These are phyloP conservation scores for Echites panduratus DNA, from an alignment of 257 asterid genomes.

Conservation along the genomic window DNA sequence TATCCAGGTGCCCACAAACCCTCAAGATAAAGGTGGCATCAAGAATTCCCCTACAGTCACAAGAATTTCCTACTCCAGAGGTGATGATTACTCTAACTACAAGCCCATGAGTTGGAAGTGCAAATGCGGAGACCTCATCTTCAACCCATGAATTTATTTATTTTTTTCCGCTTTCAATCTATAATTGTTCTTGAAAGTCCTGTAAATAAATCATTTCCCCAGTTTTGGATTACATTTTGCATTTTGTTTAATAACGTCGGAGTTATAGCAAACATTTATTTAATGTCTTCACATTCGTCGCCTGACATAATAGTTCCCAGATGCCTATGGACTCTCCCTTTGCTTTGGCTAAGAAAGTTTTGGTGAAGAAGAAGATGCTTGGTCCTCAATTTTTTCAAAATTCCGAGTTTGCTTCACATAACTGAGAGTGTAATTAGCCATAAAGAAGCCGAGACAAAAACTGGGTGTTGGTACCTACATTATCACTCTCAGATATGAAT, in stretches of 20 bases:
- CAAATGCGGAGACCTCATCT: conserved; percentile 73
- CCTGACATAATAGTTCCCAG: not conserved
- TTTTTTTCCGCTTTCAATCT: not conserved
- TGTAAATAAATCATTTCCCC: conserved; percentile 19
- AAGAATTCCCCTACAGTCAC: conserved; percentile 22
- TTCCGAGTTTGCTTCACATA: not conserved
- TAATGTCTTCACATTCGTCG: too few relatives aligned
- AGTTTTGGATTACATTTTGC: not conserved
- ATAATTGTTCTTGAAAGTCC: conserved; percentile 3
- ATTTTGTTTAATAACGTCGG: not conserved
- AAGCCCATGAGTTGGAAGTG: conserved; percentile 99
- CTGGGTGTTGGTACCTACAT: not conserved
- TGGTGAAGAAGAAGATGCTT: not conserved
- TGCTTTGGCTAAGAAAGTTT: not conserved
- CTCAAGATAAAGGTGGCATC: conserved; percentile 27
- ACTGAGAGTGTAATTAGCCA: not conserved
- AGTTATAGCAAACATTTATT: not conserved
- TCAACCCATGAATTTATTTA: conserved; percentile 54
- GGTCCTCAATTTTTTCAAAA: not conserved
- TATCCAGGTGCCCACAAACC: conserved; percentile 77
- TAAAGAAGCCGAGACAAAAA: not conserved
- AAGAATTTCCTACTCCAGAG: conserved; percentile 25
- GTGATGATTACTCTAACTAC: conserved; percentile 42
- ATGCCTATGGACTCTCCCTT: not conserved
- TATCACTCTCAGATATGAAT: not conserved